Conservation (phyloP, 2,329 filamentous ascomycete species). For the Fusarium sp. region DNA sequence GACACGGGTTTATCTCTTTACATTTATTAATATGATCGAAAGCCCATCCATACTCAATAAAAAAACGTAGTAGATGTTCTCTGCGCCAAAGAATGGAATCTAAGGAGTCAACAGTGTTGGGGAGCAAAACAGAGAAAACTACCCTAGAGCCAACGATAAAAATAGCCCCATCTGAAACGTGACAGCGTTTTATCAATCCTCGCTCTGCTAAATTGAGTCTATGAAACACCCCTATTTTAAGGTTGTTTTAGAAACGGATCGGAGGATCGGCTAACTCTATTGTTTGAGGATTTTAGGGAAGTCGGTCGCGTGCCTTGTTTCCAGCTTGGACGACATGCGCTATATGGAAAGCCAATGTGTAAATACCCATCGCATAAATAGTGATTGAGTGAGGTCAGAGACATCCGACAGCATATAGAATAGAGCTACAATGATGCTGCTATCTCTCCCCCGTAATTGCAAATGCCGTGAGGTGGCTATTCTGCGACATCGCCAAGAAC, state of each 20-base stretch:
- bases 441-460: neutral
- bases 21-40: neutral
- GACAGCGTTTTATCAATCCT: neutral
- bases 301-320: neutral
- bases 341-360: neutral
- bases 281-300: neutral
- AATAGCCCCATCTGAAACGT: neutral
- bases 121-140: neutral
- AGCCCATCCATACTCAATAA: rapidly evolving
- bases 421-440: neutral
- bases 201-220: neutral
- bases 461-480: neutral
- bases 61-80: neutral
- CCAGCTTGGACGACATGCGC: neutral
- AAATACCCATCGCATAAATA: neutral
- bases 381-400: neutral
- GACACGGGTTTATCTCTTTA: neutral
- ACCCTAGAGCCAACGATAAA: neutral
- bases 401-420: neutral
- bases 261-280: neutral
- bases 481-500: neutral
- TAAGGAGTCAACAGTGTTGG: neutral
- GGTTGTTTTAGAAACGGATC: neutral
- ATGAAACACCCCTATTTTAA: neutral
- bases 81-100: neutral